Conservation (phyloP, 352 stramenopile genomes). For the Peronospora belbahrii region DNA sequence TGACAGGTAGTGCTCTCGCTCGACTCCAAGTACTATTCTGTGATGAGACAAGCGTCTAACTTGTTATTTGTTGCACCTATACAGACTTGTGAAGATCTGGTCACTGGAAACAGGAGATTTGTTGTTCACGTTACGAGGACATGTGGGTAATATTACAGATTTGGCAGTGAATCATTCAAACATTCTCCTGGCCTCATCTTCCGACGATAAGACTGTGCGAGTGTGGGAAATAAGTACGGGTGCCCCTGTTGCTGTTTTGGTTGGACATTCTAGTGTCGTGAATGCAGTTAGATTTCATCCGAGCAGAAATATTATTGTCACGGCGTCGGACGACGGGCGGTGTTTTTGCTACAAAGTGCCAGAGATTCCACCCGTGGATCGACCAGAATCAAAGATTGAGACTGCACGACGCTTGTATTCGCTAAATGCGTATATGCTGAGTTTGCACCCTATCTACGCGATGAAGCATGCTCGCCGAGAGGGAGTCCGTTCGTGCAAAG, state of each 20-base stretch:
- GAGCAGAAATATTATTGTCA: conserved; percentile 83
- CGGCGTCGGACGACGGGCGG: conserved; percentile 86
- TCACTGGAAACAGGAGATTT: conserved; percentile 81
- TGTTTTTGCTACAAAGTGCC: conserved; percentile 89
- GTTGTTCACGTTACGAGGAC: conserved; percentile 71
- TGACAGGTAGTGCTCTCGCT: conserved; percentile 58
- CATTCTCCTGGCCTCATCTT: conserved; percentile 76
- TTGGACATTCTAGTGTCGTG: conserved; percentile 80
- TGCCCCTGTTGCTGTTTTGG: conserved; percentile 73
- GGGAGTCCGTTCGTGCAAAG: conserved; percentile 57
- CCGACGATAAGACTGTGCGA: conserved; percentile 84
- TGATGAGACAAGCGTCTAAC: conserved; percentile 1
- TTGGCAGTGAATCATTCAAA: conserved; percentile 82
- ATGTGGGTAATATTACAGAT: conserved; percentile 87
- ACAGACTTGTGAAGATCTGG: conserved; percentile 95
- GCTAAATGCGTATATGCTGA: conserved; percentile 72
- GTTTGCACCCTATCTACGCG: conserved; percentile 68
- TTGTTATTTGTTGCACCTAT: conserved; percentile 1
- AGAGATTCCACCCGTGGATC: conserved; percentile 42
- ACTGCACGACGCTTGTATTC: conserved; percentile 66
- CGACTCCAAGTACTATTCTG: neutral
- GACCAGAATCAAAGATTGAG: conserved; percentile 64
- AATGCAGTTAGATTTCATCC: conserved; percentile 87
- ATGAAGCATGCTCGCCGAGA: conserved; percentile 57
- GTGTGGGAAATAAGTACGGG: conserved; percentile 85